These are phyloP conservation scores for Metschnikowia colocasiae DNA, from an alignment of 805 yeast genomes.

Conservation along the genomic window DNA sequence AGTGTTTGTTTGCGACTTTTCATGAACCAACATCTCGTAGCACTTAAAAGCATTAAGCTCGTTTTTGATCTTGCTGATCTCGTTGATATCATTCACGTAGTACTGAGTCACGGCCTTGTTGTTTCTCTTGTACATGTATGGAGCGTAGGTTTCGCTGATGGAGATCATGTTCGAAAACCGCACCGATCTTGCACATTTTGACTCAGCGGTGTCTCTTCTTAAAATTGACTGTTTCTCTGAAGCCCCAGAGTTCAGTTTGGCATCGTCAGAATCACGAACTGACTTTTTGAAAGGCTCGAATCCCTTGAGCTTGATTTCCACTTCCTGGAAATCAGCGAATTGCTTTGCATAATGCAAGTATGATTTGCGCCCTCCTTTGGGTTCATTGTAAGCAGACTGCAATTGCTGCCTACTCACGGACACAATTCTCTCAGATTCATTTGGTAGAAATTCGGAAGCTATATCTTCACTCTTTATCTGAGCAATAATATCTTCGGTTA, in stretches of 20 bases:
- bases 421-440: constrained; percentile 1
- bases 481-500: not conserved
- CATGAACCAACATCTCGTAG: constrained; percentile 66
- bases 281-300: constrained; percentile 26
- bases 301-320: constrained; percentile 29
- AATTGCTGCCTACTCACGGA: constrained; percentile 4
- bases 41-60: constrained; percentile 65
- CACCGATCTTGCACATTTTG: constrained; percentile 18
- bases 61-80: constrained; percentile 53
- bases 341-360: constrained; percentile 35
- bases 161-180: constrained; percentile 45
- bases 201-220: not conserved
- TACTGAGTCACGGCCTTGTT: constrained; percentile 51
- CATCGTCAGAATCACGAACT: not conserved
- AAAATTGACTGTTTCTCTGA: constrained; percentile 16
- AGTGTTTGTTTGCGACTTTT: constrained; percentile 54
- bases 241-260: not conserved
- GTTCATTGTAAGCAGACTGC: constrained; percentile 8
- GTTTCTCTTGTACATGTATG: constrained; percentile 51
- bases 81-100: constrained; percentile 46
- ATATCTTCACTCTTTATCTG: not conserved
- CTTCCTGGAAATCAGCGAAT: constrained; percentile 30
- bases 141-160: constrained; percentile 51
- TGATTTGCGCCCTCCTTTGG: constrained; percentile 5
- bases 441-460: constrained; percentile 5